A percentile compares a stretch with the other conserved stretches of the same genome.
Conservation (phyloP, 768 basidiomycete genomes). For the Mycena latifolia region DNA sequence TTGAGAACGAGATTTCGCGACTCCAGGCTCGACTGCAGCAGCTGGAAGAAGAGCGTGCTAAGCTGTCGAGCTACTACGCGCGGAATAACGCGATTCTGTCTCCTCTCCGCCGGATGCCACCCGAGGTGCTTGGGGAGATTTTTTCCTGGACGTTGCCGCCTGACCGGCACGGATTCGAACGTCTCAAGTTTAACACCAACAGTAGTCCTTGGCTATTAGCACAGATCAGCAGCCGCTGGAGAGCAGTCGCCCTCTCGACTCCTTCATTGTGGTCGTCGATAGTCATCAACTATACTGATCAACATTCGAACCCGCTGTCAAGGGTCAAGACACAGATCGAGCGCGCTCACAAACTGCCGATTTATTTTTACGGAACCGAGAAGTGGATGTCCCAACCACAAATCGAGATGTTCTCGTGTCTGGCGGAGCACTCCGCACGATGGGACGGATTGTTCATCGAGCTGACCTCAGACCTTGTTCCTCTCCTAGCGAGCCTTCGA, state of each 20-base stretch:
- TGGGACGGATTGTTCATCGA: constrained; percentile 17
- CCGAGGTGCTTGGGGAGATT: constrained; percentile 7
- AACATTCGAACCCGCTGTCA: too few species aligned
- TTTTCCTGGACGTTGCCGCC: constrained; percentile 1
- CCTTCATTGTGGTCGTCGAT: constrained; percentile 17
- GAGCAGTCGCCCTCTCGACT: too few species aligned
- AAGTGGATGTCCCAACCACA: neutral
- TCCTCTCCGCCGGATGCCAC: constrained; percentile 1
- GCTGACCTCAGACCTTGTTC: neutral
- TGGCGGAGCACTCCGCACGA: neutral
- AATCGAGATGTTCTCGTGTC: too few species aligned
- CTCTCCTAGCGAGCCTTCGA: neutral
- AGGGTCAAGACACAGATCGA: too few species aligned
- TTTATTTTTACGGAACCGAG: constrained; percentile 7
- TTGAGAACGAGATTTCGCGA: constrained; percentile 4
- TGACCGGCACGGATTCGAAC: too few species aligned
- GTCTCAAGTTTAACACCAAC: too few species aligned
- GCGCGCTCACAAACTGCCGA: too few species aligned
- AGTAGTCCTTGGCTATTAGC: constrained; percentile 8
- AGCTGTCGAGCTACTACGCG: neutral
- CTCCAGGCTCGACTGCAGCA: neutral
- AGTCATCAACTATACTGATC: too few species aligned
- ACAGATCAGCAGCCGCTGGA: constrained; percentile 7
- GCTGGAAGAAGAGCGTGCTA: neutral
- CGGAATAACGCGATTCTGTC: neutral